phyloP scores from a whole-genome alignment of 1,284 basidiomycete species.

The Marasmius fiardii region DNA sequence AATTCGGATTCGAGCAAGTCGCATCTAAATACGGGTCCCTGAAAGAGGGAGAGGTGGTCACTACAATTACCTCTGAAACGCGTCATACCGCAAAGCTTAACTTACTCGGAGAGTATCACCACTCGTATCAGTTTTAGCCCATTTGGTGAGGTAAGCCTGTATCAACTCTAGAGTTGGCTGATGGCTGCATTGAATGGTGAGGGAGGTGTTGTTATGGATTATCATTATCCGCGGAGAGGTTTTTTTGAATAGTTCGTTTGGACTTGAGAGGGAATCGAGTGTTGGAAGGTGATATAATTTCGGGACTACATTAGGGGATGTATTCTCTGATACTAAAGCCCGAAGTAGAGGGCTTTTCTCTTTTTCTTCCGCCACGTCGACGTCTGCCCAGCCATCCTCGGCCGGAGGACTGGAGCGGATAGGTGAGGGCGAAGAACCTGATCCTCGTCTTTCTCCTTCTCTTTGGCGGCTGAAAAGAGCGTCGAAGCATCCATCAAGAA shows the following conservation, averaged over 20 bases:
- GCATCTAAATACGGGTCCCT: constrained; percentile 30
- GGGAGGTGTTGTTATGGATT: constrained; percentile 8
- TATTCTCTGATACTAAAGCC: neutral
- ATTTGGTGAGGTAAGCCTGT: constrained; percentile 31
- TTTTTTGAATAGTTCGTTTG: constrained; percentile 27
- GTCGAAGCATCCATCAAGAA: constrained; percentile 31
- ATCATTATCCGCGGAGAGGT: constrained; percentile 26
- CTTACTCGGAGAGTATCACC: constrained; percentile 27
- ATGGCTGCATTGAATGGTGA: constrained; percentile 29
- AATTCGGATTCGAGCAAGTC: constrained; percentile 30
- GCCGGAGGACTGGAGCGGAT: constrained; percentile 1
- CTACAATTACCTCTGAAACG: no score
- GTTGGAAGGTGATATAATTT: constrained; percentile 22
- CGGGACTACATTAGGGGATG: neutral
- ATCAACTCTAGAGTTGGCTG: constrained; percentile 28
- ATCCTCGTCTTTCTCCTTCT: no score
- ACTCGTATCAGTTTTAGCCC: constrained; percentile 26
- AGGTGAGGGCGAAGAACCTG: no score
- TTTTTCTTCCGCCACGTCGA: constrained; percentile 18
- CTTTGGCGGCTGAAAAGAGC: constrained; percentile 24
- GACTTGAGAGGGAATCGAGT: constrained; percentile 26
- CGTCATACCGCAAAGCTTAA: no score
- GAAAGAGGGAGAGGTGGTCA: no score
- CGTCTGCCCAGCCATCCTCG: constrained; percentile 30
- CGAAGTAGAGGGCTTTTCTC: neutral